Conservation (phyloP, 2,329 filamentous ascomycete species). For the Neurospora sp. region DNA sequence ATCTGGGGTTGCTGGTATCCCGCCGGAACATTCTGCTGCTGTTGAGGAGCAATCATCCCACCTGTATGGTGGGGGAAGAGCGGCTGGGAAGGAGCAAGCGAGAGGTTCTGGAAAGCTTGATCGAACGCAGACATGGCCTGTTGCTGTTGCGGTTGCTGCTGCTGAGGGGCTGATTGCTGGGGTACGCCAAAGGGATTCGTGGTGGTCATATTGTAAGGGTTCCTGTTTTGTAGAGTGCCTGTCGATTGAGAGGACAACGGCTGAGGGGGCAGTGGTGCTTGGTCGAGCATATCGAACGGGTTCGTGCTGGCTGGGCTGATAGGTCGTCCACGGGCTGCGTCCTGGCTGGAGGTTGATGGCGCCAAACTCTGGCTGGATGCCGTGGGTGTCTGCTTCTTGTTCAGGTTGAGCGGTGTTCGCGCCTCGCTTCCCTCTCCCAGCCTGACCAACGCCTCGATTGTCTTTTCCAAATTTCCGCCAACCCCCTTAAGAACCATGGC, state of each 20-base stretch:
- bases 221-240: constrained; percentile 48
- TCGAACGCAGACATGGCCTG: constrained; percentile 36
- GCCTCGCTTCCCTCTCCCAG: constrained; percentile 61
- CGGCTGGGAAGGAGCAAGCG: constrained; percentile 49
- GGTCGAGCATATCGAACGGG: constrained; percentile 60
- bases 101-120: constrained; percentile 66
- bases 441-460: constrained; percentile 75
- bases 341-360: constrained; percentile 9
- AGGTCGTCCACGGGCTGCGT: constrained; percentile 26
- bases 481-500: constrained; percentile 71
- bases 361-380: constrained; percentile 21
- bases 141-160: background rate
- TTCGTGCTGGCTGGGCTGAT: constrained; percentile 41
- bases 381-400: constrained; percentile 38
- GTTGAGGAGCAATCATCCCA: constrained; percentile 34
- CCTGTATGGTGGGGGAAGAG: constrained; percentile 67
- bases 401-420: constrained; percentile 18
- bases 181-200: constrained; percentile 62
- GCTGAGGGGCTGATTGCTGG: constrained; percentile 23
- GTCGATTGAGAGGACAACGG: constrained; percentile 58
- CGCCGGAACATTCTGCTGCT: constrained; percentile 26
- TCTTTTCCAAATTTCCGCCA: constrained; percentile 74
- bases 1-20: constrained; percentile 33
- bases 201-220: constrained; percentile 38
- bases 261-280: constrained; percentile 36